Evolutionary conservation across 2,329 filamentous ascomycete species (phyloP), one percentile per base, ranked within the genome.

Genomic region (Parafenestella ontariensis): DNA sequence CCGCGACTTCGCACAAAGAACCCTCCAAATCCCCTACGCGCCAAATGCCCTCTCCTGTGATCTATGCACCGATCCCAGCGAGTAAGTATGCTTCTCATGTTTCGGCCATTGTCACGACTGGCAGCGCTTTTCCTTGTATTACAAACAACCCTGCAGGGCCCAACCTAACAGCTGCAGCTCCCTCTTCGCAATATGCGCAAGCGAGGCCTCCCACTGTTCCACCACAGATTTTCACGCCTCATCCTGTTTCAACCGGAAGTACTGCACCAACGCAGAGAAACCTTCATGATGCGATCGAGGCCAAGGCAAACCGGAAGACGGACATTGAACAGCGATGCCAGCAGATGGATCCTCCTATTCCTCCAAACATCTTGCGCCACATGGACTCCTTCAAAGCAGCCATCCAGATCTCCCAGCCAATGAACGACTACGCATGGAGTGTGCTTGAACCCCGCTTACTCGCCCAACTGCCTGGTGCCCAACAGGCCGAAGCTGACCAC

Each of bases 361-460:
- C 79, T 44, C 76, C 86, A 34, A 82, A 81, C 60, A 80, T 90
- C 37, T 79, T 93, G 52, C 82, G 83, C 50, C 87, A 89, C 66
- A 90, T 92, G 74, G 83, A 89, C 42, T 87, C 89, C 1, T 94
- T 92, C 72, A 85, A 89, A 68, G 89, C 88, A 33, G 87, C 90
- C 26, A 83, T 90, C 41, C 85, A 90, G 59, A 89, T 91, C 33
- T 84, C 85, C 9, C 82, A 84, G 21, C 87, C 87, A 18, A 78
- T 94, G 64, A 87, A 85, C 59, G 88, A 92, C 54, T 78, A 81
- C 49, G 85, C 87, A 3, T 94, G 90, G 90, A 83, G 85, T 46
- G 76, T 88, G 47, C 79, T 93, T 31, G 86, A 87, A 64, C 86
- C 87, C 44, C 86, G 87, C 54, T 78, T 94, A 13, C 74, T 90